phyloP scores from a whole-genome alignment of 1,284 basidiomycete species.

The Tilletia caries region DNA sequence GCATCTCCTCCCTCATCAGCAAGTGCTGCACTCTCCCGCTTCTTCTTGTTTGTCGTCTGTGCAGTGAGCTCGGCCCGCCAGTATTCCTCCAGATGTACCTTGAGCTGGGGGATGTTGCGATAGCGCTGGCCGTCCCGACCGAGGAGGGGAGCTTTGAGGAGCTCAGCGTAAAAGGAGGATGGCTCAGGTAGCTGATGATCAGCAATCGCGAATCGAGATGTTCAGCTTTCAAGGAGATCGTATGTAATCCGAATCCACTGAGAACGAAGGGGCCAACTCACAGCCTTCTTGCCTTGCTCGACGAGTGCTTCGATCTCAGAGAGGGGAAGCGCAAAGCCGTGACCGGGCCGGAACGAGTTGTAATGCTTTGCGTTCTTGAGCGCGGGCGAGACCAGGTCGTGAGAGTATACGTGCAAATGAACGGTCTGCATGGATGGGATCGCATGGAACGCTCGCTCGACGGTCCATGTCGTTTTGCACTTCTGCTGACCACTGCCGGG shows the following conservation, averaged over 20 bases:
- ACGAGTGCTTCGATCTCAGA: constrained; percentile 73
- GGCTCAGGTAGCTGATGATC: constrained; percentile 12
- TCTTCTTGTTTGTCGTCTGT: no score
- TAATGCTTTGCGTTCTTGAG: constrained; percentile 85
- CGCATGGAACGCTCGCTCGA: constrained; percentile 74
- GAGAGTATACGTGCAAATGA: constrained; percentile 66
- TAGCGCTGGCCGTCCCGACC: constrained; percentile 3
- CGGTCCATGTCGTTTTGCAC: constrained; percentile 28
- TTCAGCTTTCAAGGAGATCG: neutral
- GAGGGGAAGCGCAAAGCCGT: constrained; percentile 80
- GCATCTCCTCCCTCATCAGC: no score
- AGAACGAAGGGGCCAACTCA: neutral
- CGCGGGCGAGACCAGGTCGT: constrained; percentile 69
- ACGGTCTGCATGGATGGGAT: constrained; percentile 61
- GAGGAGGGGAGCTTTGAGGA: constrained; percentile 24
- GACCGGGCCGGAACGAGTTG: constrained; percentile 83
- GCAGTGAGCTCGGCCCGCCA: constrained; percentile 14
- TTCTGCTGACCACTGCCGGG: constrained; percentile 8
- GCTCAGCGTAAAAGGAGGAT: constrained; percentile 22
- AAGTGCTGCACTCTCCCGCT: no score
- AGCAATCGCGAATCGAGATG: neutral
- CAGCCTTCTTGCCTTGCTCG: constrained; percentile 59
- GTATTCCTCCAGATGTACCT: constrained; percentile 62
- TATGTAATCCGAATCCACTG: no score
- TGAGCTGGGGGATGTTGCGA: constrained; percentile 70